A percentile compares a stretch with the other conserved stretches of the same genome.
Evolutionary conservation across 768 basidiomycete species (phyloP).

Genomic region (Tylopilus plumbeoviolaceoides): DNA sequence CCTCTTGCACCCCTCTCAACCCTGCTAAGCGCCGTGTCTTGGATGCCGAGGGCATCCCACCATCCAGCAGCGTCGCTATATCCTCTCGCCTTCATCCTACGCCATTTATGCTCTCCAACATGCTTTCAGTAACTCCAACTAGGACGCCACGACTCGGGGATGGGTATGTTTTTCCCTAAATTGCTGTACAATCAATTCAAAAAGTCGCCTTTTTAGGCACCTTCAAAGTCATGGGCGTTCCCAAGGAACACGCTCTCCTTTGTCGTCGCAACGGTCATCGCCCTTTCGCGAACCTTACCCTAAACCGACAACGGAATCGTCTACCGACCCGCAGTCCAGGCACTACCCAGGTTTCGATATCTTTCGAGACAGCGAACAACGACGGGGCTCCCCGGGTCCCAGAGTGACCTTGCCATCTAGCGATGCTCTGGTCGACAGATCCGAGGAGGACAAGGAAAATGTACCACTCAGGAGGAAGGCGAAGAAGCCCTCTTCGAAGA

Average conservation of each 20-base stretch:
- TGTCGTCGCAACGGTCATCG: slow-evolving; percentile 11
- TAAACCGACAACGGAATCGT: slow-evolving; percentile 36
- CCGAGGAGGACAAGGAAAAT: slow-evolving; percentile 58
- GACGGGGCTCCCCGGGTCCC: slow-evolving; percentile 1
- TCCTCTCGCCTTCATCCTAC: slow-evolving; percentile 14
- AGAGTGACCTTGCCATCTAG: slow-evolving; percentile 1
- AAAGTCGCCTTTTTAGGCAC: slow-evolving; percentile 19
- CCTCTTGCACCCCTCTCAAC: slow-evolving; percentile 48
- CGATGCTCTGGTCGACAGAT: slow-evolving; percentile 7
- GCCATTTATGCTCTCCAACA: slow-evolving; percentile 30
- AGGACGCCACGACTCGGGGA: slow-evolving; percentile 32
- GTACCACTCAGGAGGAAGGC: slow-evolving; percentile 43
- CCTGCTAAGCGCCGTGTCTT: slow-evolving; percentile 70
- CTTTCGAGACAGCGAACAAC: slow-evolving; percentile 40
- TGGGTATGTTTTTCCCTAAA: slow-evolving; percentile 24
- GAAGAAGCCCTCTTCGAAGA: slow-evolving; percentile 36
- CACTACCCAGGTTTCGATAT: slow-evolving; percentile 69
- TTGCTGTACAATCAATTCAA: slow-evolving; percentile 36
- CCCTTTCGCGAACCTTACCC: slow-evolving; percentile 19
- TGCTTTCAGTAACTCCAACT: slow-evolving; percentile 24
- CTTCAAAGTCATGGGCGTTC: slow-evolving; percentile 6
- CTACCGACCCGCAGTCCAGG: slow-evolving; percentile 47
- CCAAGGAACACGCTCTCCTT: slow-evolving; percentile 9
- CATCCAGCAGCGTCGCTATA: slow-evolving; percentile 24
- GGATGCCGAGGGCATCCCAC: slow-evolving; percentile 46